Evolutionary conservation across 202 grass and related monocot genomes (phyloP).

Genomic region (Panicum hallii): DNA sequence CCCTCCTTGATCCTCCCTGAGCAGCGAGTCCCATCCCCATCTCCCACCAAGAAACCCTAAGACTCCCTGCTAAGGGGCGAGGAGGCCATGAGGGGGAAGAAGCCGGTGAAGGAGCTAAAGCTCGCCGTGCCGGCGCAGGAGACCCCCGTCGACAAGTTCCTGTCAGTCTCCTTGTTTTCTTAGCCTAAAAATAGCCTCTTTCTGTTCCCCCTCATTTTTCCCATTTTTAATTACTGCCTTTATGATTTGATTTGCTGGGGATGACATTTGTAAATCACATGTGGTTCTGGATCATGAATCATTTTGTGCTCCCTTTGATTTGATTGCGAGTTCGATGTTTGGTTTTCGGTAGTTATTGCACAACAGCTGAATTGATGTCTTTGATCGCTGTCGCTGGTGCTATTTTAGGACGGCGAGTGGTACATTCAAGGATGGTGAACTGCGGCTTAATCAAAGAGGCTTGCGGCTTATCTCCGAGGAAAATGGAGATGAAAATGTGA

Average conservation of each 20-base stretch:
- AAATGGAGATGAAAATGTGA: conserved; percentile 59
- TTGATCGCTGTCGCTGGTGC: not conserved
- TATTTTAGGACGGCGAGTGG: conserved; percentile 86
- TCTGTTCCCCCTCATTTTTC: not conserved
- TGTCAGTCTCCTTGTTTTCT: conserved; percentile 48
- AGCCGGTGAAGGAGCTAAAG: conserved; percentile 67
- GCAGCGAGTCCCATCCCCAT: not conserved
- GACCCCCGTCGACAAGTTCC: conserved; percentile 75
- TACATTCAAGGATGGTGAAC: conserved; percentile 91
- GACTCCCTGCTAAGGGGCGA: not conserved
- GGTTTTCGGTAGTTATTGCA: not conserved
- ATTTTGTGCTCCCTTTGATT: not conserved
- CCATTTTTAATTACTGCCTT: not conserved
- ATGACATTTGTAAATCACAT: not conserved
- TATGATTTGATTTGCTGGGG: not conserved
- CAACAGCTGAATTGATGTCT: not conserved
- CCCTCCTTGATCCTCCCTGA: not conserved
- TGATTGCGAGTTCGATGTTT: not conserved
- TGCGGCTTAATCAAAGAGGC: conserved; percentile 86
- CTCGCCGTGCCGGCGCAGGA: conserved; percentile 77
- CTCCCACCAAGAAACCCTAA: conserved; percentile 28
- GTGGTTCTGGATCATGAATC: not conserved
- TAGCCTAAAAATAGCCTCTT: not conserved
- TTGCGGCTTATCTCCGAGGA: conserved; percentile 77
- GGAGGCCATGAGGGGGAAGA: conserved; percentile 80